phyloP scores from a whole-genome alignment of 2,329 filamentous ascomycete genomes.

The Phialophora tarda region DNA sequence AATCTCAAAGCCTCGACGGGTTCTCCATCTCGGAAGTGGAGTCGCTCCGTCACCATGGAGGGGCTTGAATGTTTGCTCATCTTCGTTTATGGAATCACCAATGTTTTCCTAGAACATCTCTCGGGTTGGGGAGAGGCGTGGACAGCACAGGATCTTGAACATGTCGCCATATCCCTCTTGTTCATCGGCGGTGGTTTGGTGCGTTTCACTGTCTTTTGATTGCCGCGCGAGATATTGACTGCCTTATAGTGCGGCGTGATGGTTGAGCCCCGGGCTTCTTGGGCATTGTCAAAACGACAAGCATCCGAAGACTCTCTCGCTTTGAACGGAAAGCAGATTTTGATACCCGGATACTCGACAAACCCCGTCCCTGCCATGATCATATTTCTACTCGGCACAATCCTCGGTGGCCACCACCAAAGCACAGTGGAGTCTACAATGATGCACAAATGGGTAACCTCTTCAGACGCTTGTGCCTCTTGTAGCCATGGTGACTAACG shows the following conservation, averaged over 20 bases:
- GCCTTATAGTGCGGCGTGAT: constrained; percentile 73
- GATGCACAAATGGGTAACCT: constrained; percentile 68
- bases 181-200: constrained; percentile 92
- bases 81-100: constrained; percentile 84
- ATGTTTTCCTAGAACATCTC: constrained; percentile 91
- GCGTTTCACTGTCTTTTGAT: constrained; percentile 40
- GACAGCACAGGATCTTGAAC: constrained; percentile 82
- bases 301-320: constrained; percentile 42
- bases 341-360: constrained; percentile 73
- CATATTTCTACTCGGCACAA: constrained; percentile 83
- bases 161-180: constrained; percentile 87
- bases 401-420: constrained; percentile 95
- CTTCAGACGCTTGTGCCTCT: too few relatives aligned
- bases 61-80: constrained; percentile 90
- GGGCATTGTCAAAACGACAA: constrained; percentile 59
- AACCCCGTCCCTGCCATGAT: constrained; percentile 88
- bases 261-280: constrained; percentile 74
- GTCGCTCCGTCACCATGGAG: constrained; percentile 70
- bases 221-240: neutral
- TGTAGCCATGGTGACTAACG: constrained; percentile 80
- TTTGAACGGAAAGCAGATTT: constrained; percentile 57
- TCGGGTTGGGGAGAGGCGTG: constrained; percentile 73
- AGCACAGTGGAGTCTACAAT: constrained; percentile 81
- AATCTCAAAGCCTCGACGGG: constrained; percentile 68
- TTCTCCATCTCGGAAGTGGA: neutral